Conservation (phyloP, 768 basidiomycete species). For the Pisolithus sp. region DNA sequence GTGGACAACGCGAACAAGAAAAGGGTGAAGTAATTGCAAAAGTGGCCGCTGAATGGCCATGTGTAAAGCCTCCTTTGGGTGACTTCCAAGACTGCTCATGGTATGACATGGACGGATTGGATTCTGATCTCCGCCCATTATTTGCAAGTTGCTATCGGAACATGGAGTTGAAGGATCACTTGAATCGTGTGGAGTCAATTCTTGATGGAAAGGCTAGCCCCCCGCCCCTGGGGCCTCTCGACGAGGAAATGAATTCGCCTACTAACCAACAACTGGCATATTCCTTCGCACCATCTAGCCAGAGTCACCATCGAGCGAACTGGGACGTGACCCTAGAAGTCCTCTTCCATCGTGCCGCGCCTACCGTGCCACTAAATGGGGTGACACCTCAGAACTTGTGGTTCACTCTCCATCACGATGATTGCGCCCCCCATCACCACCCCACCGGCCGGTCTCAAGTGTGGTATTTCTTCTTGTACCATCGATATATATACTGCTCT, state of each 20-base stretch:
- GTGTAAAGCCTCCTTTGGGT: not conserved
- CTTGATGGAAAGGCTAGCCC: not conserved
- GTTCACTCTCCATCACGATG: no score
- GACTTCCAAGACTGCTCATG: not conserved
- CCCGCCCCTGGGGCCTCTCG: not conserved
- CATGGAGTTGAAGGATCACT: constrained; percentile 5
- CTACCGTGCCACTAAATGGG: not conserved
- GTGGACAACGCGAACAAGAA: not conserved
- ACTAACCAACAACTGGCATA: not conserved
- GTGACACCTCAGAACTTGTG: not conserved
- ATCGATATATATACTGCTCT: no score
- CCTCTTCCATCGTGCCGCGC: constrained; percentile 5
- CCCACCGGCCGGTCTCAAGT: not conserved
- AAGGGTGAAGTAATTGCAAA: not conserved
- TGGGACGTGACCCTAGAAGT: not conserved
- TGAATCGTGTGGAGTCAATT: constrained; percentile 8
- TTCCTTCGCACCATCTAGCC: not conserved
- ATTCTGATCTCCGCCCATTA: not conserved
- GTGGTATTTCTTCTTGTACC: no score
- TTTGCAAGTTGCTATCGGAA: constrained; percentile 15
- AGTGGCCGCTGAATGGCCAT: constrained; percentile 12
- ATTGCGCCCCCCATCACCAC: no score
- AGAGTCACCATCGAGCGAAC: not conserved
- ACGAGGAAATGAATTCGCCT: not conserved
- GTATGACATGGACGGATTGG: constrained; percentile 2